Base-by-base conservation (phyloP, 2,329 filamentous ascomycete species). In the Lasiodiplodia citricola region DNA sequence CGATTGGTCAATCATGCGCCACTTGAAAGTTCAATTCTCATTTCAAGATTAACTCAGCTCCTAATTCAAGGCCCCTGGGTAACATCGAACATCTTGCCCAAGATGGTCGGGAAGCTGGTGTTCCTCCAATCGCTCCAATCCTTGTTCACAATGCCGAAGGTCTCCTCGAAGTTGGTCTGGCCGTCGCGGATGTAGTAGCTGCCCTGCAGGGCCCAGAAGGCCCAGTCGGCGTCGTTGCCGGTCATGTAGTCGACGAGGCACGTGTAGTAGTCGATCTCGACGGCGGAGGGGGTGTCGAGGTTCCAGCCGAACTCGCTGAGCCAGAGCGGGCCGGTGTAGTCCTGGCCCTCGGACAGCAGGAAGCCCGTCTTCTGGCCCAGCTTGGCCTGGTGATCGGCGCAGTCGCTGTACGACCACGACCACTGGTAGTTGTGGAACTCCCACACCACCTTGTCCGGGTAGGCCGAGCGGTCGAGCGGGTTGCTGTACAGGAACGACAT, bases 391-490 rank as follows among this genome's bases (percentile, higher is more conserved):
- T 82, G 79, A 21, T 82, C 47, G 47, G 73, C 76, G 77, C 86
- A 88, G 72, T 78, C 79, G 38, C 71, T 70, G 72, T 71, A 72
- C 4, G 72, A 72, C n/a, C 76, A 78, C 31, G 85, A 87, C 77
- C 86, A 88, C 69, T 79, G 80, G 80, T 89, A 89, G 37, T 84
- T 82, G 77, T 89, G 87, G 73, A 86, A 83, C 77, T 89, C 87
- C 86, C 86, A 89, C 14, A 88, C 86, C 72, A 86, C 81, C 77
- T 89, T 89, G 51, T 79, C 80, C 7, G 72, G 68, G 83, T 84
- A 87, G 13, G 74, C 79, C 3, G 75, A 75, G 56, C 80, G 82
- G 75, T 87, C 83, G 67, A 88, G 80, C 56, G 73, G 75, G 35
- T 74, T 73, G 41, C 70, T 71, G 37, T 80, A 76, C 41, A 87